Conservation (phyloP, 305 asterid species). For the Caryopteris hybrid region DNA sequence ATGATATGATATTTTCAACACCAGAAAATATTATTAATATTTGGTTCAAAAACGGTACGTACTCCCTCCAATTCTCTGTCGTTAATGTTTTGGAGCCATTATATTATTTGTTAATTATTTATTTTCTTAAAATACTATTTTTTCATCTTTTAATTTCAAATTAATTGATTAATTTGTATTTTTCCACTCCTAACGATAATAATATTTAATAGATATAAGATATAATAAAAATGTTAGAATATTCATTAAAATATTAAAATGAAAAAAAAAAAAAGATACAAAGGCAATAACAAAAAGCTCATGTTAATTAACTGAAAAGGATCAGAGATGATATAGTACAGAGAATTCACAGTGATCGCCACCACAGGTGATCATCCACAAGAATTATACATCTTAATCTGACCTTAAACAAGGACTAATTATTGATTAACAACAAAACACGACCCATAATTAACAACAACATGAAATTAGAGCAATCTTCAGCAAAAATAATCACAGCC, state of each 20-base stretch:
- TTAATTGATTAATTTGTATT: no score
- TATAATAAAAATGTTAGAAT: no score
- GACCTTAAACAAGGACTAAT: conserved; percentile 9
- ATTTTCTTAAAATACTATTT: no score
- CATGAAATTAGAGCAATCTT: conserved; percentile 20
- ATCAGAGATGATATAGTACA: background rate
- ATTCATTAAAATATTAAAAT: background rate
- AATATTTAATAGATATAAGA: no score
- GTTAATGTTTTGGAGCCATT: no score
- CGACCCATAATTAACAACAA: conserved; percentile 3
- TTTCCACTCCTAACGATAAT: no score
- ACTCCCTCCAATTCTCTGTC: no score
- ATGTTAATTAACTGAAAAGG: conserved; percentile 9
- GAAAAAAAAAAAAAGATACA: background rate
- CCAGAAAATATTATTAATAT: no score
- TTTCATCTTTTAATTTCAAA: no score
- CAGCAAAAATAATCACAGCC: conserved; percentile 27
- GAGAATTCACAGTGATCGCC: conserved; percentile 6
- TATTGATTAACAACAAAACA: conserved; percentile 10
- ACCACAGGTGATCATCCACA: conserved; percentile 26
- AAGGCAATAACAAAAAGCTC: background rate
- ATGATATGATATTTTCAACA: no score
- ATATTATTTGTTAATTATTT: no score
- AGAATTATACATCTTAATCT: conserved; percentile 4
- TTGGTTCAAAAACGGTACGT: no score